A percentile compares a stretch with the other conserved stretches of the same genome.
Conservation (phyloP, 1,284 basidiomycete genomes). For the Chiua sp. region DNA sequence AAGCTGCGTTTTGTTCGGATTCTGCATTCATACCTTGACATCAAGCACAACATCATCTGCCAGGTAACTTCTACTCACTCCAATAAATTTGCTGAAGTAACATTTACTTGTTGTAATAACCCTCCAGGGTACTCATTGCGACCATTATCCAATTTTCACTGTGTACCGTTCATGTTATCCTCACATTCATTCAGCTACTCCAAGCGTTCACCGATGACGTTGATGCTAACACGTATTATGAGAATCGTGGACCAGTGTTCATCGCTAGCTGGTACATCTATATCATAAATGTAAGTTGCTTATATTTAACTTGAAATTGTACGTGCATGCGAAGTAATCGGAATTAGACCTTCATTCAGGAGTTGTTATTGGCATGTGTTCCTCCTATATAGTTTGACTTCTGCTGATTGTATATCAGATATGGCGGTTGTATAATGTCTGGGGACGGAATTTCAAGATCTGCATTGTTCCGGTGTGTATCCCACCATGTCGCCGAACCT, state of each 20-base stretch:
- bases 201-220: slow-evolving; percentile 17
- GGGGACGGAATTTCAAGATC: slow-evolving; percentile 11
- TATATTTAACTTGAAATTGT: not conserved
- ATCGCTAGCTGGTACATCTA: slow-evolving; percentile 24
- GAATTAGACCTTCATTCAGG: slow-evolving; percentile 23
- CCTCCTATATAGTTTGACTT: not conserved
- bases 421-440: slow-evolving; percentile 28
- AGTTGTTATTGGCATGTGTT: slow-evolving; percentile 19
- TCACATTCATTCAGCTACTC: slow-evolving; percentile 19
- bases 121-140: slow-evolving; percentile 13
- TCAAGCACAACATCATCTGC: slow-evolving; percentile 3
- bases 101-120: not conserved
- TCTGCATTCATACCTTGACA: slow-evolving; percentile 20
- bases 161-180: slow-evolving; percentile 19
- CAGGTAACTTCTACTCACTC: slow-evolving; percentile 10
- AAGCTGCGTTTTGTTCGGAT: slow-evolving; percentile 26
- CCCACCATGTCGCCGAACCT: not conserved
- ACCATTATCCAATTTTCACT: slow-evolving; percentile 22
- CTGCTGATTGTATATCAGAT: slow-evolving; percentile 16
- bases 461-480: slow-evolving; percentile 20
- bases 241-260: slow-evolving; percentile 5
- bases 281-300: slow-evolving; percentile 20
- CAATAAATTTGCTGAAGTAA: not conserved
- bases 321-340: not conserved
- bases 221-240: slow-evolving; percentile 17